Base-by-base conservation (phyloP, 2,329 filamentous ascomycete genomes). In the Penicillium sp. region DNA sequence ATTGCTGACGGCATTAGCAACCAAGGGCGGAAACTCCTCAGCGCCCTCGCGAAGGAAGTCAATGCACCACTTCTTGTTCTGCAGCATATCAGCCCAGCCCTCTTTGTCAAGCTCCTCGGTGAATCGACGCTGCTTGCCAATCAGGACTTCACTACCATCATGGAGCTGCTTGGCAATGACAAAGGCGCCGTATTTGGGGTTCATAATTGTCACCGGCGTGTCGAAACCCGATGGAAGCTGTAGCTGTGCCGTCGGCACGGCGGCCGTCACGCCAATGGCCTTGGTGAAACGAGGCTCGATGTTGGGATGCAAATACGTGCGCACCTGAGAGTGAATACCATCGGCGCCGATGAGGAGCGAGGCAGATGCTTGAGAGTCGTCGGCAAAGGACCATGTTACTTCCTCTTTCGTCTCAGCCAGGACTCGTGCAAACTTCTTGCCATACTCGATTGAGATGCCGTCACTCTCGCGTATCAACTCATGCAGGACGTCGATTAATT, bases 291-390 rank as follows among this genome's bases (percentile, higher is more conserved):
- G 72, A 1, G 83, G 79, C 33, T 74, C 65, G 1, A 81, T 61
- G 0, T 77, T 72, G 0, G 81, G 79, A 47, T 79, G 73, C 0
- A 86, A 68, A 43, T 83, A 77, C 3, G 69, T 73, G 3, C 82
- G 75, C 0, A 85, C 79, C 0, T 69, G 72, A 0, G 82, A 84
- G 63, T 85, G 81, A 50, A 86, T 85, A 0, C 83, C 83, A 59
- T 86, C 83, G 0, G 82, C 79, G 0, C 82, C 83, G 14, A 85
- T 71, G 0, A 86, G 74, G 8, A 82, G 63, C 1, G 69, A 62
- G 0, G 80, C 78, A 0, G 62, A 66, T 1, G 62, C 69, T 0
- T 64, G 68, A 0, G 72, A 71, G 0, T 78, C 80, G 53, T 83
- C 77, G 0, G 66, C 66, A 52, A 84, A 81, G 8, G 71, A 70